Evolutionary conservation across 805 yeast species (phyloP).

Genomic region (Zygotorulaspora florentina): DNA sequence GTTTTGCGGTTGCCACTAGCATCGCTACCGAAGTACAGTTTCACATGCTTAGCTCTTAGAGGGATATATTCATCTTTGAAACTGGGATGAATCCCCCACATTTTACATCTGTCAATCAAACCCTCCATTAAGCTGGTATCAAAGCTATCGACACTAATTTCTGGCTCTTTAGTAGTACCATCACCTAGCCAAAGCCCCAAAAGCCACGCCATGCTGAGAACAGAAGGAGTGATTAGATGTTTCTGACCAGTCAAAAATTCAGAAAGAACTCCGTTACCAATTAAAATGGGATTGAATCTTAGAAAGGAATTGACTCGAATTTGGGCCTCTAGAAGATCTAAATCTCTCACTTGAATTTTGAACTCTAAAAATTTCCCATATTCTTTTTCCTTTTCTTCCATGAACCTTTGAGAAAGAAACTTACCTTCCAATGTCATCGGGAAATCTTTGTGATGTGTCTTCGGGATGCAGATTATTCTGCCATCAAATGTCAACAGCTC

Average conservation of each 20-base stretch:
- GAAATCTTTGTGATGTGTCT: conserved; percentile 24
- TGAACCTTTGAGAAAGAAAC: conserved; percentile 24
- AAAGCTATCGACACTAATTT: conserved; percentile 32
- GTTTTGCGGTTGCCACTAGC: conserved; percentile 11
- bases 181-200: conserved; percentile 42
- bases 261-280: conserved; percentile 35
- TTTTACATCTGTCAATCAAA: conserved; percentile 23
- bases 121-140: conserved; percentile 28
- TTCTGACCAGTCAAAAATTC: conserved; percentile 28
- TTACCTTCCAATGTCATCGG: conserved; percentile 24
- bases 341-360: conserved; percentile 40
- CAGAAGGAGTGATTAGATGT: conserved; percentile 24
- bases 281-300: conserved; percentile 36
- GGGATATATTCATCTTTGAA: conserved; percentile 21
- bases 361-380: conserved; percentile 36
- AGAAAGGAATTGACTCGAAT: conserved; percentile 36
- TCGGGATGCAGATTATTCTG: conserved; percentile 23
- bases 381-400: conserved; percentile 25
- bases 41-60: conserved; percentile 26
- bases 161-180: conserved; percentile 31
- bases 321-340: conserved; percentile 25
- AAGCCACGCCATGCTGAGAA: conserved; percentile 35
- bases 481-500: conserved; percentile 22
- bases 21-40: conserved; percentile 20
- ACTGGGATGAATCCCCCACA: conserved; percentile 27